phyloP scores from a whole-genome alignment of 1,284 basidiomycete genomes.

The Austroboletus novae-zelandiae region DNA sequence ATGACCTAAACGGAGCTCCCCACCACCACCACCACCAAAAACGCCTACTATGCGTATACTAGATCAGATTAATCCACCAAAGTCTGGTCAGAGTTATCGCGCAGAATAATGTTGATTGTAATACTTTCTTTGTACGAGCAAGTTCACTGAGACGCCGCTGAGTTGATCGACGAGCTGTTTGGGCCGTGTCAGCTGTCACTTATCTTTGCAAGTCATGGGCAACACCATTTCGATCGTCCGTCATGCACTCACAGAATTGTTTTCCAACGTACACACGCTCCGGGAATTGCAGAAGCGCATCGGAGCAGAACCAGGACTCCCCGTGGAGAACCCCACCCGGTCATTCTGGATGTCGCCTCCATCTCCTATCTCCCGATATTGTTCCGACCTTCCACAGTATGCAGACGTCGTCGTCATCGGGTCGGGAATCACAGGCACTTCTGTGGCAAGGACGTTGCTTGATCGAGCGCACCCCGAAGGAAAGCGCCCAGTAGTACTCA shows the following conservation, averaged over 20 bases:
- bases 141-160: no score
- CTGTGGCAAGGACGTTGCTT: constrained; percentile 53
- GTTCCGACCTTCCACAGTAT: constrained; percentile 43
- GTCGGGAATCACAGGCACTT: constrained; percentile 67
- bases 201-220: constrained; percentile 17
- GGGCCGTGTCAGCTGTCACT: no score
- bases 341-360: constrained; percentile 62
- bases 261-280: constrained; percentile 25
- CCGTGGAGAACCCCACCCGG: constrained; percentile 47
- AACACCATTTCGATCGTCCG: constrained; percentile 30
- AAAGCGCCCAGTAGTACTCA: constrained; percentile 43
- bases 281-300: constrained; percentile 38
- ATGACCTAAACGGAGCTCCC: no score
- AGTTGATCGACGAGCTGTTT: no score
- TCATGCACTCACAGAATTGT: constrained; percentile 28
- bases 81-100: no score
- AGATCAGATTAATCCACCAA: no score
- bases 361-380: constrained; percentile 46
- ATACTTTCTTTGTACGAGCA: no score
- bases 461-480: constrained; percentile 29
- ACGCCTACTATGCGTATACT: no score
- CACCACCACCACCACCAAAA: no score
- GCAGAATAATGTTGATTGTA: no score
- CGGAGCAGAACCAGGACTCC: constrained; percentile 53
- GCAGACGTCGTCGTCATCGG: constrained; percentile 69